Conservation (phyloP, 225 moss, liverwort and hornwort genomes). For the Pseudoscleropodium purum region DNA sequence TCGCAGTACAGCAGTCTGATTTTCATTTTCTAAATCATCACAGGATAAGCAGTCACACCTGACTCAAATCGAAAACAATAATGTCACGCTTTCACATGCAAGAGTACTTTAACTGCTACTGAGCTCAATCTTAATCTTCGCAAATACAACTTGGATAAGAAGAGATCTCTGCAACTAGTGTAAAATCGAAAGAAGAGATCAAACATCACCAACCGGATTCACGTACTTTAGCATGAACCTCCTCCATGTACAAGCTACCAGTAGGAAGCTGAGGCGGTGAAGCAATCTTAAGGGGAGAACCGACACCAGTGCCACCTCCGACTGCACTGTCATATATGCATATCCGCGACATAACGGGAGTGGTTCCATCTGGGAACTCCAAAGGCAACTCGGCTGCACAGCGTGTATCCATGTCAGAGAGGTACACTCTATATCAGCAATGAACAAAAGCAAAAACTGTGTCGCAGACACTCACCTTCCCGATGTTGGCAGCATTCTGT, state of each 20-base stretch:
- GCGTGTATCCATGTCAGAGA: background rate
- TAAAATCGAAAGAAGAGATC: background rate
- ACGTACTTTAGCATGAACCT: conserved; percentile 81
- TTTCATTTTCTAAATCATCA: background rate
- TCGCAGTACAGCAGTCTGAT: background rate
- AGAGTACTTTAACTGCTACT: background rate
- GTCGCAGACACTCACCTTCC: conserved; percentile 43
- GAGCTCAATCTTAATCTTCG: background rate
- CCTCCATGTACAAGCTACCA: conserved; percentile 95
- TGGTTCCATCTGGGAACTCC: conserved; percentile 99
- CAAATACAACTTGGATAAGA: background rate
- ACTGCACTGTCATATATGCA: conserved; percentile 90
- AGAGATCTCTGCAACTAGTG: background rate
- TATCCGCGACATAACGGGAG: conserved; percentile 97
- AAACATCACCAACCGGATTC: background rate
- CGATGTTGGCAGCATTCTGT: conserved; percentile 91
- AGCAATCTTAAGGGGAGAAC: conserved; percentile 77
- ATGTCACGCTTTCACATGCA: background rate
- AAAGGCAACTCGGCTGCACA: conserved; percentile 92
- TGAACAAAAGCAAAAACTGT: background rate
- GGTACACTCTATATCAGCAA: background rate
- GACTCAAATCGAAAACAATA: conserved; percentile 6
- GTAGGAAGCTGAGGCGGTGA: conserved; percentile 74
- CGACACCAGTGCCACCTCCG: conserved; percentile 74
- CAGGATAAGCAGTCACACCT: background rate